Evolutionary conservation across 805 yeast species (phyloP).

Genomic region (Zygoascus tannicola): DNA sequence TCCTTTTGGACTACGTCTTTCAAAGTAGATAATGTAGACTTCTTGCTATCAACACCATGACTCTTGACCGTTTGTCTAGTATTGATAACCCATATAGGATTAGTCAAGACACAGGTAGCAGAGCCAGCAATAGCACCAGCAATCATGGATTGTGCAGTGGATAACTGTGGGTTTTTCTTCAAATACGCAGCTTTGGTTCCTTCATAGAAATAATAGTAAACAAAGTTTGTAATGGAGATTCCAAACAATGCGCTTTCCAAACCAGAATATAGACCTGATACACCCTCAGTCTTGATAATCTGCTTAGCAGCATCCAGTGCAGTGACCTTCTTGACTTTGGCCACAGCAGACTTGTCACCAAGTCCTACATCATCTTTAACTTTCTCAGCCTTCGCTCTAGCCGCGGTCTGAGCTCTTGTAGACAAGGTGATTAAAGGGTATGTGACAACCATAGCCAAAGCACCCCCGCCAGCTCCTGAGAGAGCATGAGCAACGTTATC

Average conservation of each 20-base stretch:
- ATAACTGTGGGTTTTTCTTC: conserved; percentile 19
- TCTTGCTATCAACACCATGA: conserved; percentile 25
- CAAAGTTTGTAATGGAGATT: conserved; percentile 74
- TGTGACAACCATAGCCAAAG: conserved; percentile 74
- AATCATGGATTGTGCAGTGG: conserved; percentile 57
- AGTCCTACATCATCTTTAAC: conserved; percentile 11
- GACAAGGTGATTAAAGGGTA: conserved; percentile 84
- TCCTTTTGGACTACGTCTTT: conserved; percentile 57
- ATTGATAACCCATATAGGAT: conserved; percentile 93
- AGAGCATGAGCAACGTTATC: conserved; percentile 72
- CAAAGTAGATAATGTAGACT: conserved; percentile 47
- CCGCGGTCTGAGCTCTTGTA: conserved; percentile 76
- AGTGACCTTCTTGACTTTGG: conserved; percentile 16
- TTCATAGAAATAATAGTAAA: conserved; percentile 87
- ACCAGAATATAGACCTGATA: conserved; percentile 70
- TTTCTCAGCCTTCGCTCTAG: conserved; percentile 20
- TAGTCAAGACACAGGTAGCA: conserved; percentile 69
- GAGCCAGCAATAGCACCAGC: conserved; percentile 86
- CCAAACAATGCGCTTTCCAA: conserved; percentile 83
- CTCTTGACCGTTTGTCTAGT: conserved; percentile 68
- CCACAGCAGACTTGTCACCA: conserved; percentile 6
- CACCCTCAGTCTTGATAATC: conserved; percentile 50
- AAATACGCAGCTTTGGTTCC: conserved; percentile 35
- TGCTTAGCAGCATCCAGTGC: conserved; percentile 35
- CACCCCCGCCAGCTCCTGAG: conserved; percentile 92